phyloP scores from a whole-genome alignment of 1,139 yeast species.

The Protomyces inouyei region DNA sequence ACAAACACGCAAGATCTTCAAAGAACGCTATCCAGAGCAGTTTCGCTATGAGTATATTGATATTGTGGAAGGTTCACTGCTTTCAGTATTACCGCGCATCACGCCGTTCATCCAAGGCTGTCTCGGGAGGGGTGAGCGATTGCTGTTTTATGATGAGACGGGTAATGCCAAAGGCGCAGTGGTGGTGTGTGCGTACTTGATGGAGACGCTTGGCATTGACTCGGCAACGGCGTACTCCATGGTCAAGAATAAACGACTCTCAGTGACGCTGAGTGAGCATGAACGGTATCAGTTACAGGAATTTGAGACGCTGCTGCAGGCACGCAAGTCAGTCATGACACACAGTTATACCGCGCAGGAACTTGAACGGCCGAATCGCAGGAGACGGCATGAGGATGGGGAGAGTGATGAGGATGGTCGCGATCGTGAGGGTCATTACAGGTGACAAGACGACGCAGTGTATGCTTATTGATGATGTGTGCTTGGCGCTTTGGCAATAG shows the following conservation, averaged over 20 bases:
- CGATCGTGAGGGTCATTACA: not conserved
- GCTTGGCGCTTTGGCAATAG: too few species aligned
- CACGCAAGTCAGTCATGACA: constrained; percentile 3
- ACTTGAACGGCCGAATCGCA: constrained; percentile 2
- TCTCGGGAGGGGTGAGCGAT: constrained; percentile 1
- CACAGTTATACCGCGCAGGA: constrained; percentile 13
- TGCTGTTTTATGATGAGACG: constrained; percentile 19
- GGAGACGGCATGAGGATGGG: constrained; percentile 2
- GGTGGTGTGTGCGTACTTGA: constrained; percentile 19
- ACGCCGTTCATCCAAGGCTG: constrained; percentile 15
- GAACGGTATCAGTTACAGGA: constrained; percentile 16
- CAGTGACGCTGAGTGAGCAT: constrained; percentile 10
- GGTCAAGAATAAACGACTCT: constrained; percentile 16
- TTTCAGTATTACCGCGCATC: constrained; percentile 1
- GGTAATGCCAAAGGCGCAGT: constrained; percentile 22
- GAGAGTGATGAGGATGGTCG: not conserved
- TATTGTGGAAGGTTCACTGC: constrained; percentile 14
- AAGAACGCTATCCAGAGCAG: constrained; percentile 7
- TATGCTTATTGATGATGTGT: too few species aligned
- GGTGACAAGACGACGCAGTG: too few species aligned
- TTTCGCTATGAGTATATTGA: constrained; percentile 22
- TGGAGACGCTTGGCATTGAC: constrained; percentile 7
- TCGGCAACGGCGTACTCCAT: constrained; percentile 7
- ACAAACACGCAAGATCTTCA: constrained; percentile 14
- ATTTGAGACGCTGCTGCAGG: constrained; percentile 17